phyloP scores from a whole-genome alignment of 2,329 filamentous ascomycete species.

The Claviceps africana region DNA sequence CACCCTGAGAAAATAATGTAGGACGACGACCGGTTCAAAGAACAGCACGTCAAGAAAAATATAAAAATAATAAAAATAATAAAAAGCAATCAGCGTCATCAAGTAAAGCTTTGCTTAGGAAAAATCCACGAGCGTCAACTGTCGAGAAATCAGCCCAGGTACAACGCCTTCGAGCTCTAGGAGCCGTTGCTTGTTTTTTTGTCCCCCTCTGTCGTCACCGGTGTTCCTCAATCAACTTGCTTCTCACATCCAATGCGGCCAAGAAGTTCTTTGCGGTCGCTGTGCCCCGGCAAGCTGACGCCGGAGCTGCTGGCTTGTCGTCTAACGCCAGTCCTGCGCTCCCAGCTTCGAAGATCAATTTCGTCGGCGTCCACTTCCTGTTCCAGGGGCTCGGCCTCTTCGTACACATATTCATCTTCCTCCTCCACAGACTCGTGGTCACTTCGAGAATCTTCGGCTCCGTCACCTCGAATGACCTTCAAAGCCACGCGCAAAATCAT shows the following conservation, averaged over 20 bases:
- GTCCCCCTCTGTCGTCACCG: background rate
- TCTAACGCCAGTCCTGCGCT: conserved; percentile 40
- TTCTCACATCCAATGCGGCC: conserved; percentile 76
- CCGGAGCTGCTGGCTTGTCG: conserved; percentile 39
- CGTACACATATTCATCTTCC: conserved; percentile 37
- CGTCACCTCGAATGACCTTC: conserved; percentile 59
- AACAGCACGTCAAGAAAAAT: no score
- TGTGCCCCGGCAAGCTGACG: conserved; percentile 55
- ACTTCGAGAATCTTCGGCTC: conserved; percentile 74
- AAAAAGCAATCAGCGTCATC: background rate
- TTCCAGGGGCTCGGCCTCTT: conserved; percentile 46
- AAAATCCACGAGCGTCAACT: background rate
- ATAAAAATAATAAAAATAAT: background rate
- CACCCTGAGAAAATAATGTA: background rate
- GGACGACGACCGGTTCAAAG: background rate
- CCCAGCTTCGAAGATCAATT: conserved; percentile 52
- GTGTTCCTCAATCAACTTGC: conserved; percentile 35
- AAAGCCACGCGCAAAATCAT: conserved; percentile 78
- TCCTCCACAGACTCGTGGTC: conserved; percentile 59
- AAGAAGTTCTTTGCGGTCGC: conserved; percentile 67
- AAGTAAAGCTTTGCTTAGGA: background rate
- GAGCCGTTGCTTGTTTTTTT: background rate
- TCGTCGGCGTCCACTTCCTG: conserved; percentile 64
- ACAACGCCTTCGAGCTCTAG: conserved; percentile 5
- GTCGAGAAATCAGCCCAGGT: background rate